A percentile compares a stretch with the other conserved stretches of the same genome.
phyloP scores from a whole-genome alignment of 2,329 filamentous ascomycete species.

The Stemphylium beticola region DNA sequence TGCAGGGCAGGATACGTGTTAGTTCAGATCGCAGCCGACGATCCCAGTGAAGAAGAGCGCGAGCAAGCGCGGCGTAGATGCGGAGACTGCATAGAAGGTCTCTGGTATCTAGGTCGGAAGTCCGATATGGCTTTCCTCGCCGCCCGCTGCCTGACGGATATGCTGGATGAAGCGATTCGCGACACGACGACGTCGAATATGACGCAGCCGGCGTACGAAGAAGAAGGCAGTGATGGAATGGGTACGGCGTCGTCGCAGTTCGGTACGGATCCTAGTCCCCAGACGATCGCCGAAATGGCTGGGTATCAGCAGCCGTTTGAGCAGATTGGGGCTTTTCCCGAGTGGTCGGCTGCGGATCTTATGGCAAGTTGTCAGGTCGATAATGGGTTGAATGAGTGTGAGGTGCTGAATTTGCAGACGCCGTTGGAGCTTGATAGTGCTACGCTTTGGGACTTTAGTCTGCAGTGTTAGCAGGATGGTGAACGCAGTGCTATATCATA shows the following conservation, averaged over 20 bases:
- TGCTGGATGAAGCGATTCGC: conserved; percentile 12
- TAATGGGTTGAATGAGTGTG: background rate
- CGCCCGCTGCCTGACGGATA: conserved; percentile 41
- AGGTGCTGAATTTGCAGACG: background rate
- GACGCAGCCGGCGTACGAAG: background rate
- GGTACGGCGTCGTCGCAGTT: too few relatives aligned
- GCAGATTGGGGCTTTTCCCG: too few relatives aligned
- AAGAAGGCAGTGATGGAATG: too few relatives aligned
- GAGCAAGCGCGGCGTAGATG: conserved; percentile 46
- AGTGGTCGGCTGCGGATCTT: too few relatives aligned
- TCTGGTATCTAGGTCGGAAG: conserved; percentile 62
- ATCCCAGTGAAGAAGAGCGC: background rate
- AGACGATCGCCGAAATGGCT: too few relatives aligned
- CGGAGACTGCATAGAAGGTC: conserved; percentile 58
- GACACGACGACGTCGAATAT: background rate
- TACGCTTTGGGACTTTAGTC: background rate
- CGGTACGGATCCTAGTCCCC: too few relatives aligned
- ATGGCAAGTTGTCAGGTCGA: too few relatives aligned
- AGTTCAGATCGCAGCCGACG: conserved; percentile 19
- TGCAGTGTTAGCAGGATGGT: background rate
- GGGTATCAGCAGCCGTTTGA: too few relatives aligned
- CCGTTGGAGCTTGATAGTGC: background rate
- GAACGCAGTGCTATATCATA: too few relatives aligned
- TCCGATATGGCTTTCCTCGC: conserved; percentile 58
- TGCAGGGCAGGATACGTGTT: conserved; percentile 9